Evolutionary conservation across 129 eudicot genomes (phyloP), one percentile per base, ranked within the genome.

Genomic region (Oenanthe sinensis): DNA sequence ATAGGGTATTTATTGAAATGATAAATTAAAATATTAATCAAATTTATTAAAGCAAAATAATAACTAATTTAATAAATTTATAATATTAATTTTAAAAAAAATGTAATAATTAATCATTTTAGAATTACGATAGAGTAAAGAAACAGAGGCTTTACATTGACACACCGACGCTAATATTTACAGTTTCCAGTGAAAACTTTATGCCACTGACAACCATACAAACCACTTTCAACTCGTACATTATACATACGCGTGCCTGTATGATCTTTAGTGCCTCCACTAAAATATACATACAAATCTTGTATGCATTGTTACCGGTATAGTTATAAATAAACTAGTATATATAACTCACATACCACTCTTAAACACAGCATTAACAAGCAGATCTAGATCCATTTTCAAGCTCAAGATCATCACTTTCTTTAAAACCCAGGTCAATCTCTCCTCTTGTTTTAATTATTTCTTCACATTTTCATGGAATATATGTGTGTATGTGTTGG

Each of bases 371-470:
- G 65, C 65, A 58, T 58, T 58, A 22, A 60, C 36, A 60, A 60
- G 68, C 68, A 60, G 68, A 60, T 60, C 68, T 10, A 60, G 68
- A 60, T 60, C 68, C 68, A 60, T n/a, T 24, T 24, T 60, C 36
- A 24, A 0, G n/a, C 68, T 8, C 68, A 60, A 24, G 1, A 9
- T 60, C 68, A 60, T 24, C 33, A n/a, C 10, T 4, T 4, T 58
- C 14, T 58, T 30, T 7, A 8, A 60, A n/a, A n/a, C 68, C 36
- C 16, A 60, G 24, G 68, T 60, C n/a, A n/a, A 60, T 60, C 33
- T 60, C 10, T 60, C 30, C 1, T 22, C 15, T 60, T 17, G 19
- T 16, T 10, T 8, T 60, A 1, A 60, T 60, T 22, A 10, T 60
- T 60, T 60, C 68, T 60, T 60, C 26, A 22, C 68, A 60, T 60